A percentile compares a stretch with the other conserved stretches of the same genome.
Evolutionary conservation across 176 grass and related monocot species (phyloP).

Genomic region (Juncus effusus): DNA sequence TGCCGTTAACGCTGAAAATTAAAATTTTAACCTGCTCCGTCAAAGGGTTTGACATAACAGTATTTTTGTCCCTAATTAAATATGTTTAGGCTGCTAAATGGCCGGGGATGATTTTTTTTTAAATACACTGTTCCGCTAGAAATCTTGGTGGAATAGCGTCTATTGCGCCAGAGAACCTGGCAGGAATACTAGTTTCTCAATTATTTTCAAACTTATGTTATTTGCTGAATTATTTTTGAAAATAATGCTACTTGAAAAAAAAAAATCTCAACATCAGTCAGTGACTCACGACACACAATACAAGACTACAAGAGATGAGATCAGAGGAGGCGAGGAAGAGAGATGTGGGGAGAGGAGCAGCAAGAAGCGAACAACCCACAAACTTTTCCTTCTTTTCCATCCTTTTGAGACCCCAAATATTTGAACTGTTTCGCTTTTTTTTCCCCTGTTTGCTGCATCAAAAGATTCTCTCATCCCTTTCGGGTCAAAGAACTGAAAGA

Average conservation of each 20-base stretch:
- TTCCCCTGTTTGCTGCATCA: slow-evolving; percentile 51
- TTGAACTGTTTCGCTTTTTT: slow-evolving; percentile 61
- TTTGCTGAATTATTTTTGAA: too few relatives aligned
- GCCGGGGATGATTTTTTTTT: neutral
- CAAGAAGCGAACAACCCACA: slow-evolving; percentile 31
- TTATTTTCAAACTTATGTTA: too few relatives aligned
- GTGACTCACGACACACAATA: slow-evolving; percentile 1
- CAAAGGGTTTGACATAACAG: too few relatives aligned
- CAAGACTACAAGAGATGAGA: slow-evolving; percentile 27
- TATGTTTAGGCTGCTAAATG: too few relatives aligned
- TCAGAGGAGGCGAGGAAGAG: slow-evolving; percentile 3
- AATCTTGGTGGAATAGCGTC: too few relatives aligned
- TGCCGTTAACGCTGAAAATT: too few relatives aligned
- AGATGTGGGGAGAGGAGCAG: slow-evolving; percentile 24
- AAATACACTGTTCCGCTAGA: too few relatives aligned
- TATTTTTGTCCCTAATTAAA: too few relatives aligned
- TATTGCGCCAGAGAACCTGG: too few relatives aligned
- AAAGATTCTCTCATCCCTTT: slow-evolving; percentile 83
- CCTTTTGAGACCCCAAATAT: slow-evolving; percentile 76
- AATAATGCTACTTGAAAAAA: too few relatives aligned
- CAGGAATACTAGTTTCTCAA: too few relatives aligned
- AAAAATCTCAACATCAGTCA: neutral
- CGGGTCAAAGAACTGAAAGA: slow-evolving; percentile 91
- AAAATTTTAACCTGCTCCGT: too few relatives aligned
- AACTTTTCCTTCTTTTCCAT: slow-evolving; percentile 35